Conservation (phyloP, 805 yeast genomes). For the Kluyveromyces nonfermentans region DNA sequence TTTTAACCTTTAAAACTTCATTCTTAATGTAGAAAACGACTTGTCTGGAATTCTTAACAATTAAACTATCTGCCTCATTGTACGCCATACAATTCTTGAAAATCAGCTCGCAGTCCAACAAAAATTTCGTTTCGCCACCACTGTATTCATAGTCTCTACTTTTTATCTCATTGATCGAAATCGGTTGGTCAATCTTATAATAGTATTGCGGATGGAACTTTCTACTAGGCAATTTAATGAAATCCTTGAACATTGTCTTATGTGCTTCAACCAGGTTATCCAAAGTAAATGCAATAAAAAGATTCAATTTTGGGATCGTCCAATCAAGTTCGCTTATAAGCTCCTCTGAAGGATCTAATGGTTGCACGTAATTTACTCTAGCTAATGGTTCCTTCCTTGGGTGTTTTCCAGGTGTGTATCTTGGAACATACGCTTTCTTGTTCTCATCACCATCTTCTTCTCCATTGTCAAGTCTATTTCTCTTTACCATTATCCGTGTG, state of each 20-base stretch:
- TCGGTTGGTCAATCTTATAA: slow-evolving; percentile 51
- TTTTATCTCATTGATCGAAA: slow-evolving; percentile 60
- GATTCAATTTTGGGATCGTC: slow-evolving; percentile 27
- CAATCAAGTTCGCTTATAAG: slow-evolving; percentile 21
- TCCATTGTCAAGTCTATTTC: background rate
- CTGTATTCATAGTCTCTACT: slow-evolving; percentile 27
- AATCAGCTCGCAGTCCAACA: slow-evolving; percentile 57
- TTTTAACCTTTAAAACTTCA: slow-evolving; percentile 34
- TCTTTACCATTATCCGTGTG: background rate
- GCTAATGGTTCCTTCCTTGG: slow-evolving; percentile 21
- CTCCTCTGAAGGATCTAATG: slow-evolving; percentile 26
- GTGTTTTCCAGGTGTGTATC: slow-evolving; percentile 27
- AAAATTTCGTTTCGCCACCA: slow-evolving; percentile 32
- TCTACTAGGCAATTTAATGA: slow-evolving; percentile 63
- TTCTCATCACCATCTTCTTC: slow-evolving; percentile 4
- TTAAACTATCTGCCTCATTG: slow-evolving; percentile 57
- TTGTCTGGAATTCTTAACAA: slow-evolving; percentile 55
- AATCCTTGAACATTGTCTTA: slow-evolving; percentile 36
- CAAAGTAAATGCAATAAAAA: slow-evolving; percentile 22
- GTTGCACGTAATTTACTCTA: slow-evolving; percentile 18
- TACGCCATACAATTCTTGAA: slow-evolving; percentile 61
- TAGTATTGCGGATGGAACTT: slow-evolving; percentile 76
- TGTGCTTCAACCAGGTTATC: slow-evolving; percentile 23
- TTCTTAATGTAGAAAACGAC: slow-evolving; percentile 49
- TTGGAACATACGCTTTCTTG: slow-evolving; percentile 6